Conservation (phyloP, 768 basidiomycete genomes). For the Suillus placidus region DNA sequence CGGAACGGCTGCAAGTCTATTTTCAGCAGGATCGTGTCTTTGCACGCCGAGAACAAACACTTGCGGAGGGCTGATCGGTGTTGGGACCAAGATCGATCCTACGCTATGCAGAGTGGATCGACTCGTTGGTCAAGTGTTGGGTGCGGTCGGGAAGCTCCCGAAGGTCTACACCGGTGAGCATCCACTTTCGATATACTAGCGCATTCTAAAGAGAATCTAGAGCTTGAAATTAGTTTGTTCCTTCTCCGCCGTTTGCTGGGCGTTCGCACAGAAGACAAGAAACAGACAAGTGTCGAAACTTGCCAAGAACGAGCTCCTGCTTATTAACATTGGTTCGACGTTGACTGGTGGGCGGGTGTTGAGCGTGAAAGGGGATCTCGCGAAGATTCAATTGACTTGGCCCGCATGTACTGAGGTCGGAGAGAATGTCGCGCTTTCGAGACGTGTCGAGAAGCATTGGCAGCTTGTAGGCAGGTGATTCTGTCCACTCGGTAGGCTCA, state of each 20-base stretch:
- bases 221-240: constrained; percentile 92
- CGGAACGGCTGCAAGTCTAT: constrained; percentile 81
- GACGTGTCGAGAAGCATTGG: too few species aligned
- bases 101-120: constrained; percentile 97
- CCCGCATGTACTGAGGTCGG: too few species aligned
- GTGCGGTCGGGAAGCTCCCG: constrained; percentile 91
- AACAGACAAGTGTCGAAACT: constrained; percentile 95
- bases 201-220: constrained; percentile 38
- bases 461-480: too few species aligned
- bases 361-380: constrained; percentile 93
- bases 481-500: too few species aligned
- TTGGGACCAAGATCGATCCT: constrained; percentile 78
- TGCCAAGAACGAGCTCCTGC: constrained; percentile 90
- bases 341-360: too few species aligned
- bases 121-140: constrained; percentile 95
- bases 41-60: constrained; percentile 70
- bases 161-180: constrained; percentile 82
- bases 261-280: constrained; percentile 98
- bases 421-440: too few species aligned
- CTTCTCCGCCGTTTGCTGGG: constrained; percentile 91
- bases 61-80: constrained; percentile 37
- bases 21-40: constrained; percentile 65
- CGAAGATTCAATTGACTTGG: constrained; percentile 93
- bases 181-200: not conserved
- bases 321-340: constrained; percentile 99